Percentiles rank a stretch among this genome's conserved stretches.
Evolutionary conservation across 805 yeast genomes (phyloP).

Genomic region (Barnettozyma botsteinii): DNA sequence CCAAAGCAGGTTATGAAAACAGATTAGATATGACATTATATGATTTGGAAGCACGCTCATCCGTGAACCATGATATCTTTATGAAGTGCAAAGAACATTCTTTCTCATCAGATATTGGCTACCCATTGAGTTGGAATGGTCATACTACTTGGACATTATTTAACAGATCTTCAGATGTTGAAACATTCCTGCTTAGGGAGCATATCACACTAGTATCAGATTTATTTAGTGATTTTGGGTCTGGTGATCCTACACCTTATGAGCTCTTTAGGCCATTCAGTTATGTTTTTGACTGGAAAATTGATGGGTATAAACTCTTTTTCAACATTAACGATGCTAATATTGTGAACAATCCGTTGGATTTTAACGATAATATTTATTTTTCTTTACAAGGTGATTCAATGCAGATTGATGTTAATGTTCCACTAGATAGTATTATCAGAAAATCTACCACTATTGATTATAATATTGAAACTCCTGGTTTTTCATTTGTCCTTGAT

Average conservation of each 20-base stretch:
- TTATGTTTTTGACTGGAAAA: constrained; percentile 56
- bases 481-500: constrained; percentile 55
- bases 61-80: constrained; percentile 83
- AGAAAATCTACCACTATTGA: constrained; percentile 46
- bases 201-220: constrained; percentile 74
- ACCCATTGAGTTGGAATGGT: constrained; percentile 83
- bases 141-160: constrained; percentile 61
- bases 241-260: constrained; percentile 67
- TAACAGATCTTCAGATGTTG: constrained; percentile 45
- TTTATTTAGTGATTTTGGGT: constrained; percentile 64
- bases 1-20: constrained; percentile 51
- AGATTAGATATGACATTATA: constrained; percentile 39
- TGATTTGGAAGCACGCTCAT: constrained; percentile 63
- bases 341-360: constrained; percentile 84
- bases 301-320: constrained; percentile 53
- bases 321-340: constrained; percentile 83
- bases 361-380: constrained; percentile 73
- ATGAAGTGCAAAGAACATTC: constrained; percentile 55
- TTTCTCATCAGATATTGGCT: constrained; percentile 52
- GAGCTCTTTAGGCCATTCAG: constrained; percentile 70
- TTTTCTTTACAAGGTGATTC: constrained; percentile 64
- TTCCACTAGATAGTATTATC: constrained; percentile 57
- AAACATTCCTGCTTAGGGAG: constrained; percentile 69
- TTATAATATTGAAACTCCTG: constrained; percentile 49
- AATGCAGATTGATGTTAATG: constrained; percentile 38